Evolutionary conservation across 495 filamentous ascomycete species (phyloP).

Genomic region (Letharia columbiana): DNA sequence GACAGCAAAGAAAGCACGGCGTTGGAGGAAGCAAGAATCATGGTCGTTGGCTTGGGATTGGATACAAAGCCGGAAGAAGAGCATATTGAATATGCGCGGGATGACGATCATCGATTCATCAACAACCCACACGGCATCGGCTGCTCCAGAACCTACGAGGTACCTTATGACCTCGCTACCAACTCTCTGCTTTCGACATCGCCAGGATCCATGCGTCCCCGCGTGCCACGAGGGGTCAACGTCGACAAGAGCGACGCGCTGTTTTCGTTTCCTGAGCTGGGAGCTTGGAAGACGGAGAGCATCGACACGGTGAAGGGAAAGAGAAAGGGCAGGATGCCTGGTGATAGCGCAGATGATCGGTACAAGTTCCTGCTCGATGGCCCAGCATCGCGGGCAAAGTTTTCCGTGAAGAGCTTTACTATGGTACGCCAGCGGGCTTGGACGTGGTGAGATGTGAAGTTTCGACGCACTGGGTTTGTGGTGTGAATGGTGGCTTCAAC

Average conservation of each 20-base stretch:
- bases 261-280: neutral
- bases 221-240: neutral
- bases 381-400: neutral
- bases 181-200: neutral
- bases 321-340: conserved; percentile 6
- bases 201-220: neutral
- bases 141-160: conserved; percentile 10
- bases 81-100: neutral
- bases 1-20: neutral
- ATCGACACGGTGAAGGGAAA: conserved; percentile 2
- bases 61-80: neutral
- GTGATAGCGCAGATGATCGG: neutral
- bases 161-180: neutral
- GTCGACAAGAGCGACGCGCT: neutral
- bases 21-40: neutral
- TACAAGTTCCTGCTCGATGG: neutral
- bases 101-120: conserved; percentile 1
- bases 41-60: neutral
- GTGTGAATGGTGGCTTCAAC: neutral
- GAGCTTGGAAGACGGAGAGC: neutral
- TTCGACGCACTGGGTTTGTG: neutral
- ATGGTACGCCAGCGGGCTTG: neutral
- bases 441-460: neutral
- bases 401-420: neutral
- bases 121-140: conserved; percentile 11